Evolutionary conservation across 345 rosid species (phyloP).

Genomic region (Moringa oleifera): DNA sequence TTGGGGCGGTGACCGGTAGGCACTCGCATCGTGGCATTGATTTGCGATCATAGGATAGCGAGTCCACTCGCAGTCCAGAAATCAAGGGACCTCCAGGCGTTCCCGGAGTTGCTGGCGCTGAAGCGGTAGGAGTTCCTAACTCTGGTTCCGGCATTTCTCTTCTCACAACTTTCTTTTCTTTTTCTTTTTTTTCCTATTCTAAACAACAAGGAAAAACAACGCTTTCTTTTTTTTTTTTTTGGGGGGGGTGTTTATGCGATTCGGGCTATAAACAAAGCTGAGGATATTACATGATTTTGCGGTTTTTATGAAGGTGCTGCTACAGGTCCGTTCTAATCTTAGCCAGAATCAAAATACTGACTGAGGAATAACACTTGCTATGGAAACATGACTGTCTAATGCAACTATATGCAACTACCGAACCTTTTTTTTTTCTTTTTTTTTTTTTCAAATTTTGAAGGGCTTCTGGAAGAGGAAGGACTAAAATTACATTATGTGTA

Average conservation of each 20-base stretch:
- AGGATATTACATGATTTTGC: conserved; percentile 49
- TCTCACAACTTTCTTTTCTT: neutral
- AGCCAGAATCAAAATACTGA: conserved; percentile 35
- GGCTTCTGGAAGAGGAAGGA: neutral
- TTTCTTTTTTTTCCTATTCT: conserved; percentile 1
- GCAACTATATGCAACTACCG: too few relatives aligned
- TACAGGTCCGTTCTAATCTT: conserved; percentile 40
- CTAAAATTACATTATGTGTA: conserved; percentile 41
- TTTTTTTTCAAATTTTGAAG: conserved; percentile 18
- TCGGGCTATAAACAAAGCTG: neutral
- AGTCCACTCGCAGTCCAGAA: conserved; percentile 66
- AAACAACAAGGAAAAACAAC: neutral
- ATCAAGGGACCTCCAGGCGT: conserved; percentile 92
- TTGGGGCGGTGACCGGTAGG: conserved; percentile 69
- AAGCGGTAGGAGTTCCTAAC: conserved; percentile 42
- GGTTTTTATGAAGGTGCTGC: conserved; percentile 47
- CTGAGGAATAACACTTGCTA: neutral
- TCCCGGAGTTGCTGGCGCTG: conserved; percentile 92
- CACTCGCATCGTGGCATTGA: conserved; percentile 83
- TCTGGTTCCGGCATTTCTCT: conserved; percentile 37
- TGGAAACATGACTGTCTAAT: neutral
- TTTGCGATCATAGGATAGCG: conserved; percentile 88
- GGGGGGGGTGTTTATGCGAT: conserved; percentile 4
- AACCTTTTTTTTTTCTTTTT: too few relatives aligned
- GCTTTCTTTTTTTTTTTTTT: conserved; percentile 20